These are phyloP conservation scores for Albizia julibrissin DNA, from an alignment of 306 rosid species.

Conservation along the genomic window DNA sequence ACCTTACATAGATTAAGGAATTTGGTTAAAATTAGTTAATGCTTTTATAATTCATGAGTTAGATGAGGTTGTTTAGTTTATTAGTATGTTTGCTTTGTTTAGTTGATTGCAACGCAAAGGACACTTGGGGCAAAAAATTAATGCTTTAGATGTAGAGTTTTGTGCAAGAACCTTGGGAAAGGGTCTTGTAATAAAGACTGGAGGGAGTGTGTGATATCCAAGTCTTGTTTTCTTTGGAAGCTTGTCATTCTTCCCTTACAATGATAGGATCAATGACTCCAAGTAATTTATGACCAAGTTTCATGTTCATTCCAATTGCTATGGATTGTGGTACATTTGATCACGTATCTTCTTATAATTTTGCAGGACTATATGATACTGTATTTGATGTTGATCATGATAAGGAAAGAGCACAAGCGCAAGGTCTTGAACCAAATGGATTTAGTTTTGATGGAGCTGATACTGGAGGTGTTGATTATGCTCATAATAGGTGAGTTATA, in stretches of 20 bases:
- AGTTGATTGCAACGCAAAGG: neutral
- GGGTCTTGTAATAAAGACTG: neutral
- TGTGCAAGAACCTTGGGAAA: neutral
- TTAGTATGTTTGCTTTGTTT: neutral
- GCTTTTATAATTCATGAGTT: neutral
- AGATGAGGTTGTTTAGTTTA: neutral
- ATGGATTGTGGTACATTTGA: neutral
- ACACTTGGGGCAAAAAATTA: neutral
- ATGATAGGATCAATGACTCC: neutral
- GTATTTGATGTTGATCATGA: slow-evolving; percentile 85
- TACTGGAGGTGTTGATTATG: slow-evolving; percentile 81
- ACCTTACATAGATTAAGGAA: too few species aligned
- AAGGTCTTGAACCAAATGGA: slow-evolving; percentile 90
- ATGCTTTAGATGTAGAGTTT: neutral
- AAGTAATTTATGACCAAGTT: neutral
- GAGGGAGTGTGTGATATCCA: neutral
- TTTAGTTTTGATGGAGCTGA: slow-evolving; percentile 94
- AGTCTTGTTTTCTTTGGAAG: neutral
- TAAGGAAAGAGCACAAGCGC: slow-evolving; percentile 76
- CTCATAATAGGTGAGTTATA: slow-evolving; percentile 77
- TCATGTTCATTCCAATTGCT: neutral
- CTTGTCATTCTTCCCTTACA: neutral
- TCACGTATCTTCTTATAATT: neutral
- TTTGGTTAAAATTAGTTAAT: too few species aligned
- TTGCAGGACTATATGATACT: slow-evolving; percentile 84